Conservation (phyloP, 2,329 filamentous ascomycete genomes). For the Curvularia verruculosa region DNA sequence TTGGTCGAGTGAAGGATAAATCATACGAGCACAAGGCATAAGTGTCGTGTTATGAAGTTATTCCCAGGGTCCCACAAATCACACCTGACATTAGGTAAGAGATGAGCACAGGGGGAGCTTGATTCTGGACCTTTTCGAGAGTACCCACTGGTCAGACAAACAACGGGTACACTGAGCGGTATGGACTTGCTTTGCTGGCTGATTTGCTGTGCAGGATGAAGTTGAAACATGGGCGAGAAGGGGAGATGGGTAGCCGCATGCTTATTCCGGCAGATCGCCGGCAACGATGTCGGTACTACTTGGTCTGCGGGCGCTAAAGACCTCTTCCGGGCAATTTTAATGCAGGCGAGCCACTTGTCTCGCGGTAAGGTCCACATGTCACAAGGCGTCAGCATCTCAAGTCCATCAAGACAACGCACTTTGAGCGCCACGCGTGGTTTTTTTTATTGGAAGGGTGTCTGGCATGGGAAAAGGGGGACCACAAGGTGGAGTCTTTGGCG, state of each 20-base stretch:
- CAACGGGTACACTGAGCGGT: neutral
- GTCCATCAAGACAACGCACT: constrained; percentile 5
- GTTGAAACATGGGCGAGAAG: constrained; percentile 1
- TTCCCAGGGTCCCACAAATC: neutral
- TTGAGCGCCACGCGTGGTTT: constrained; percentile 1
- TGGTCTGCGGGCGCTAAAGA: constrained; percentile 8
- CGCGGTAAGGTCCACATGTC: constrained; percentile 8
- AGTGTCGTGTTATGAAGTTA: neutral
- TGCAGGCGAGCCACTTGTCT: neutral
- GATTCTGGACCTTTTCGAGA: neutral
- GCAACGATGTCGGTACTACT: constrained; percentile 5
- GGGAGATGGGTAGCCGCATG: neutral
- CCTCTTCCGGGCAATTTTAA: constrained; percentile 1
- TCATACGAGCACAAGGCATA: neutral
- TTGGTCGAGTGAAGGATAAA: neutral
- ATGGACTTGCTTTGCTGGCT: neutral
- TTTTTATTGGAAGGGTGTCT: constrained; percentile 1
- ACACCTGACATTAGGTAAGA: neutral
- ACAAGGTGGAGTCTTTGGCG: neutral
- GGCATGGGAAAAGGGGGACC: neutral
- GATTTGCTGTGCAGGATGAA: neutral
- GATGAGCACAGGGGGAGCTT: neutral
- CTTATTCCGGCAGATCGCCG: constrained; percentile 7
- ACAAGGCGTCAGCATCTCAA: neutral
- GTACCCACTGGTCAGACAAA: neutral